phyloP scores from a whole-genome alignment of 2,329 filamentous ascomycete genomes.

The Reticulascus tulasneorum region DNA sequence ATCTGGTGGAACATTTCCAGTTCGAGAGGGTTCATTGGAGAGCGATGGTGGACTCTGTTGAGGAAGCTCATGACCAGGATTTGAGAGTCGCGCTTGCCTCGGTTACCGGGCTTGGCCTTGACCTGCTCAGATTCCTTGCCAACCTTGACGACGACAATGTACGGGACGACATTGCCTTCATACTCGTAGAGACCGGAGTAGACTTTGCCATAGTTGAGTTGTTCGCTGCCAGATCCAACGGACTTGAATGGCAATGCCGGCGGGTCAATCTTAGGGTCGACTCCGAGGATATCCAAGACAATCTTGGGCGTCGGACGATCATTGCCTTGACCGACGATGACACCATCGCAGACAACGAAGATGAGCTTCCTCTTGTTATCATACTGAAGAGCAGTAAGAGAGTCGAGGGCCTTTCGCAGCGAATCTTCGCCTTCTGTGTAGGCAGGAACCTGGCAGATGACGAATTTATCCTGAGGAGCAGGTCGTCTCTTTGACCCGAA shows the following conservation, averaged over 20 bases:
- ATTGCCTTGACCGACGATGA: conserved; percentile 94
- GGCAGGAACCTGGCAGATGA: conserved; percentile 95
- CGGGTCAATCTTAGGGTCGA: conserved; percentile 94
- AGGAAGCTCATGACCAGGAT: conserved; percentile 95
- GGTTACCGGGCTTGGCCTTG: conserved; percentile 92
- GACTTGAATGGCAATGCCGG: conserved; percentile 93
- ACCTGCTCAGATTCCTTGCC: conserved; percentile 92
- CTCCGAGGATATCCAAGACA: conserved; percentile 92
- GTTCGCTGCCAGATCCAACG: conserved; percentile 80
- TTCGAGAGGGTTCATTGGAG: conserved; percentile 92
- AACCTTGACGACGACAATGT: conserved; percentile 92
- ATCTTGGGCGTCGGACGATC: conserved; percentile 97
- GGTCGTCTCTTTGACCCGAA: conserved; percentile 89
- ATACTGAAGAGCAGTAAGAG: conserved; percentile 88
- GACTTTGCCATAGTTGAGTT: conserved; percentile 97
- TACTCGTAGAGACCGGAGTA: conserved; percentile 97
- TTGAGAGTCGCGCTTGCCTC: conserved; percentile 97
- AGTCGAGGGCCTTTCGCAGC: conserved; percentile 87
- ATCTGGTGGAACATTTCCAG: conserved; percentile 99
- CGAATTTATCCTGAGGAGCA: conserved; percentile 92
- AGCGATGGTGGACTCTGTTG: conserved; percentile 91
- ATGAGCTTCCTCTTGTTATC: conserved; percentile 98
- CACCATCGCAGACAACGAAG: conserved; percentile 92
- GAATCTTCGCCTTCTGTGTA: conserved; percentile 98
- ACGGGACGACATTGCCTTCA: conserved; percentile 96